Base-by-base conservation (phyloP, 352 stramenopile genomes). In the Detonula confervacea region DNA sequence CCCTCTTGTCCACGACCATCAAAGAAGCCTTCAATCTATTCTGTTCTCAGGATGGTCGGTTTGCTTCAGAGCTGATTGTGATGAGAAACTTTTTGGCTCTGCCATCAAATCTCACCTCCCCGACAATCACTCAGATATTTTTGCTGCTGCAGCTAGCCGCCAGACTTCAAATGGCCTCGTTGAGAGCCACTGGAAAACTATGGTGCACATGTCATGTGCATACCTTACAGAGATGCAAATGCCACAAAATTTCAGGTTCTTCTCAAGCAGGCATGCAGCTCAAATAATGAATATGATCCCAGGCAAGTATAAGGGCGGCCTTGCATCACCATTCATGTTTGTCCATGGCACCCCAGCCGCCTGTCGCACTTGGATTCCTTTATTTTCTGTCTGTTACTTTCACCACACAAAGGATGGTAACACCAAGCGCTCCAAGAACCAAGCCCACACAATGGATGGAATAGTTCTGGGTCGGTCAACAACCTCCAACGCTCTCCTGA, bases 151-250 rank as follows among this genome's bases (percentile, higher is more conserved):
- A 1, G 54, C 62, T 1, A 57, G 57, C n/a, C 62, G 42, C 24
- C 72, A 80, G 27, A 74, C 72, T 16, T 62, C 72, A 0, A 80
- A 80, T 35, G 72, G 62, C 1, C 20, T 80, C 1, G 47, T 75
- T 9, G 73, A 80, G 35, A 37, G 25, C 4, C 25, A 47, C 2
- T 80, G 72, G 72, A 44, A 61, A n/a, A 75, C 52, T 2, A 70
- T 80, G 25, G 24, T 79, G 18, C 20, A 66, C 1, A 67, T 79
- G 70, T 33, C 47, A 18, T 33, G 61, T 6, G 35, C 61, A 2
- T 79, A 79, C 27, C 30, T 79, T 3, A 73, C 70, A 3, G 61
- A 72, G n/a, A 71, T 65, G 20, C 59, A 79, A 25, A 73, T 79
- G 59, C 37, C 70, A 18, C 33, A 37, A 0, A 6, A 22, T 30